Evolutionary conservation across 257 asterid species (phyloP), one percentile per base, ranked within the genome.

Genomic region (Verbascum thapsus): DNA sequence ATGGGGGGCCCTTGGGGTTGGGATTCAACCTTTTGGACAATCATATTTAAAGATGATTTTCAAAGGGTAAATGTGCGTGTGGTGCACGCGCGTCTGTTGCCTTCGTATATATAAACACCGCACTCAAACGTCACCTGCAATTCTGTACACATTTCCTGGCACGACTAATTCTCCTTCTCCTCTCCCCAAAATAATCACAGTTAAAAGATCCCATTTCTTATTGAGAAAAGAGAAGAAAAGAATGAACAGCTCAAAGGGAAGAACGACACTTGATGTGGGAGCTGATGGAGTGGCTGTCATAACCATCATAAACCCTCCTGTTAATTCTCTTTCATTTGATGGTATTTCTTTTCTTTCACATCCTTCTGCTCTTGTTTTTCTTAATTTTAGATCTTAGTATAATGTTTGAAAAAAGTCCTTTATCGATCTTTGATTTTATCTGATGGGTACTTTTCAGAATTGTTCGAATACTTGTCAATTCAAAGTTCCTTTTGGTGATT

Each of bases 291-390:
- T 94, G 51, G 97, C 83, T 60, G 61, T 94, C 78, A 78, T 90
- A 83, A 87, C 96, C 74, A 79, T 94, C 83, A 73, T 82, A 76
- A 94, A 94, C 70, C 99, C 97, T 42, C 99, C 99, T 41, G 97
- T 87, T 54, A 94, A 94, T 81, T 94, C 99, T 62, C 96, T 94
- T 19, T 90, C 97, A 5, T 77, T 90, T 40, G 99, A 94, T 74
- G 99, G 99, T 91, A 86, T n/a, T n/a, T n/a, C n/a, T n/a, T n/a
- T n/a, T 16, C 34, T 1, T 26, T 26, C 7, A 22, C 48, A 37
- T 30, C 49, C 15, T 48, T 11, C 15, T 10, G 16, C 23, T 51
- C 17, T 3, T 16, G 0, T 41, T 43, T 4, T 35, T 53, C 10
- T 8, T 8, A 40, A 40, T 20, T 45, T 64, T 10, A n/a, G 64